Conservation (phyloP, 805 yeast species). For the Kodamaea kaohsiungensis region DNA sequence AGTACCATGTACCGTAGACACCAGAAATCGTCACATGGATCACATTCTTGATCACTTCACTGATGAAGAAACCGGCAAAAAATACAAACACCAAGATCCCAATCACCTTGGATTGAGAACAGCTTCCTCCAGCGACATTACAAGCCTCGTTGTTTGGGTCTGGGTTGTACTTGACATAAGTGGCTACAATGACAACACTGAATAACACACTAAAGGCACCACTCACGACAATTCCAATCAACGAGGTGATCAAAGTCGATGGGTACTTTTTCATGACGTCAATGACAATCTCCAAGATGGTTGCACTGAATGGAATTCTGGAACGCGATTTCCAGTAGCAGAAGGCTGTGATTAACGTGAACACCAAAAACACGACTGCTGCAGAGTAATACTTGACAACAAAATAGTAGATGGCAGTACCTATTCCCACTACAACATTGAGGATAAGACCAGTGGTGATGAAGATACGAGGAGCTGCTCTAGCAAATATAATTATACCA, state of each 20-base stretch:
- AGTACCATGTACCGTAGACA: slow-evolving; percentile 90
- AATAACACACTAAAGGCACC: slow-evolving; percentile 68
- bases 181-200: slow-evolving; percentile 66
- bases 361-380: slow-evolving; percentile 70
- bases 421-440: slow-evolving; percentile 69
- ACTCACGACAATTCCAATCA: slow-evolving; percentile 58
- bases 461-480: slow-evolving; percentile 64
- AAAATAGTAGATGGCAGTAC: slow-evolving; percentile 74
- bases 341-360: slow-evolving; percentile 63
- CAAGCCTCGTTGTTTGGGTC: slow-evolving; percentile 55
- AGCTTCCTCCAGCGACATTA: slow-evolving; percentile 51
- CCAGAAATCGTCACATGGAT: slow-evolving; percentile 83
- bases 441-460: slow-evolving; percentile 67
- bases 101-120: slow-evolving; percentile 57
- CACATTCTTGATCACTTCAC: slow-evolving; percentile 79
- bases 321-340: slow-evolving; percentile 71
- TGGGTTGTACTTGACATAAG: slow-evolving; percentile 76
- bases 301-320: slow-evolving; percentile 74
- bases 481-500: slow-evolving; percentile 58
- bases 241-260: slow-evolving; percentile 60
- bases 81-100: slow-evolving; percentile 73
- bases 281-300: slow-evolving; percentile 68
- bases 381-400: slow-evolving; percentile 73
- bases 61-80: slow-evolving; percentile 79
- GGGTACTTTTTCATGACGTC: slow-evolving; percentile 76